Evolutionary conservation across 495 filamentous ascomycete species (phyloP).

Genomic region (Hyaloscypha bicolor): DNA sequence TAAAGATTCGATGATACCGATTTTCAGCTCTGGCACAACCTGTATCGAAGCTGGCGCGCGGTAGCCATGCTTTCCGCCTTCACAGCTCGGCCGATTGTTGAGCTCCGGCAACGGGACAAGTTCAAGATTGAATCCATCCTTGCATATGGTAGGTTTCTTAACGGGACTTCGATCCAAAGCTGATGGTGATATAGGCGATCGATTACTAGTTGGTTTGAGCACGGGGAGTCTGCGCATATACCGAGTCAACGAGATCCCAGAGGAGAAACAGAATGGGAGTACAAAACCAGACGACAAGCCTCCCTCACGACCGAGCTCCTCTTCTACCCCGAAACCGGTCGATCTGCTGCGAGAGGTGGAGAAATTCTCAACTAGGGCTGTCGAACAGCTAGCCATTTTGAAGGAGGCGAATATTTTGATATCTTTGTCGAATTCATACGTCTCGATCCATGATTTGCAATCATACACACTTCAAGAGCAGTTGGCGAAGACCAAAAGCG

Average conservation of each 20-base stretch:
- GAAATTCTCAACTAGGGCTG: conserved; percentile 84
- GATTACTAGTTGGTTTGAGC: conserved; percentile 86
- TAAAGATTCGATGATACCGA: conserved; percentile 24
- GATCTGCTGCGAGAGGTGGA: conserved; percentile 89
- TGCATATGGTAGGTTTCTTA: conserved; percentile 67
- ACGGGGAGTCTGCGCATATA: conserved; percentile 90
- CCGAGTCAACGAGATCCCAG: conserved; percentile 71
- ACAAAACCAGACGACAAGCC: conserved; percentile 37
- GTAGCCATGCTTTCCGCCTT: conserved; percentile 94
- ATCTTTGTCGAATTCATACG: conserved; percentile 83
- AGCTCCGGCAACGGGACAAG: conserved; percentile 93
- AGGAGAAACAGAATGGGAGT: conserved; percentile 26
- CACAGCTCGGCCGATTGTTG: conserved; percentile 91
- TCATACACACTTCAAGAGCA: conserved; percentile 80
- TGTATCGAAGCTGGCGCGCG: conserved; percentile 23
- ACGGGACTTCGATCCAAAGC: background rate
- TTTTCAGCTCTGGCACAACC: background rate
- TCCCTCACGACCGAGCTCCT: conserved; percentile 30
- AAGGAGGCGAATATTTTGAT: conserved; percentile 92
- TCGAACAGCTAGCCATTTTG: conserved; percentile 92
- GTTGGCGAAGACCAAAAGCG: conserved; percentile 79
- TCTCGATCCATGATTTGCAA: conserved; percentile 87
- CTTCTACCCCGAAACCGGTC: conserved; percentile 58
- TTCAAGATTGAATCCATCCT: conserved; percentile 93
- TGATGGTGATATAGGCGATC: conserved; percentile 61